Evolutionary conservation across 2,329 filamentous ascomycete species (phyloP), one percentile per base, ranked within the genome.

Genomic region (Calycina herbarum): DNA sequence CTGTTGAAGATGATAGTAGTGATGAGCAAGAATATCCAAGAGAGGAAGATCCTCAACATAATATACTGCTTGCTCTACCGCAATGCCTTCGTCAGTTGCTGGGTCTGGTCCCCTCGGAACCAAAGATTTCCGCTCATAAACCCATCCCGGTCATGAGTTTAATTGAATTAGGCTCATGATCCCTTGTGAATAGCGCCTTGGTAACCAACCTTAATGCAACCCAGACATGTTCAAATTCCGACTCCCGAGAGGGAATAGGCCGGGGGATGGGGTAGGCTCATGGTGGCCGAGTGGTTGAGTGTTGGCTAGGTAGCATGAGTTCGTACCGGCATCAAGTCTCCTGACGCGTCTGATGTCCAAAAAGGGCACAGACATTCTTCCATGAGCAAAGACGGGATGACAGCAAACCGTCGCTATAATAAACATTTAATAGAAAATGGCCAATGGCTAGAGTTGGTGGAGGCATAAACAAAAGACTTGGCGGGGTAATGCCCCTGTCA

Each of bases 51-150:
- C 56, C 57, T 62, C n/a, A 57, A 63, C 62, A 63, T 69, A 64
- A 66, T 73, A 71, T 72, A 71, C 64, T 67, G 59, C n/a, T 45
- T 58, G 45, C 57, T 20, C n/a, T 62, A 7, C 27, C 61, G 38
- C 63, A 63, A 66, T 64, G 59, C 57, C 17, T 40, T 62, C 35
- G 4, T 51, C 61, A 59, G 15, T 11, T 15, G 33, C 61, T 57
- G 57, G 59, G 59, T 56, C 42, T 27, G 64, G 68, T 68, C 59
- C 61, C 35, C 66, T 65, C 72, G 72, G 72, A 73, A 69, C 61
- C 61, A 68, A 61, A 56, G 57, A 64, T 70, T 61, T 67, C 73
- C 73, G 73, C 61, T 63, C 59, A 65, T 54, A 59, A 69, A 67
- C 38, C 60, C 65, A 64, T 59, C 66, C 69, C 66, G 60, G 51